Percentiles rank a stretch among this genome's conserved stretches.
Evolutionary conservation across 495 filamentous ascomycete species (phyloP).

Genomic region (Tuber microsphaerosporum): DNA sequence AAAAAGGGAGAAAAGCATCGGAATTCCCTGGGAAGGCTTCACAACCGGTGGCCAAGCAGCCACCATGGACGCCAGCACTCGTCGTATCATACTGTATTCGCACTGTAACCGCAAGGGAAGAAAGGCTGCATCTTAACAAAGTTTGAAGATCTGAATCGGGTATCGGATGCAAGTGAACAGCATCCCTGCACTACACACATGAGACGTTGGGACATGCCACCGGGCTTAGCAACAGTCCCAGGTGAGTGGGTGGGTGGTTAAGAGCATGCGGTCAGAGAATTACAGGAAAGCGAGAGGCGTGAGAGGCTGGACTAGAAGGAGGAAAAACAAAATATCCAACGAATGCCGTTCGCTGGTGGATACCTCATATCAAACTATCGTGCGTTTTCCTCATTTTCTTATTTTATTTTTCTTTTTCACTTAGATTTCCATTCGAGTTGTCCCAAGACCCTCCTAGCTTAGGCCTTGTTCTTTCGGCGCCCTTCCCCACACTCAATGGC

Average conservation of each 20-base stretch:
- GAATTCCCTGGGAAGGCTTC: background rate
- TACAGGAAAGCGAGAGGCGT: background rate
- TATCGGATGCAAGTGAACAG: background rate
- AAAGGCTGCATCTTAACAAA: background rate
- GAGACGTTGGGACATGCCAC: background rate
- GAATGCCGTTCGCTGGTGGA: background rate
- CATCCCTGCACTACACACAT: background rate
- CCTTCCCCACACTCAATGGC: background rate
- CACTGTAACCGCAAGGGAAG: background rate
- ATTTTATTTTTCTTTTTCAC: background rate
- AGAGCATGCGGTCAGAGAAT: background rate
- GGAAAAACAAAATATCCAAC: background rate
- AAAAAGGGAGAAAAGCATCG: background rate
- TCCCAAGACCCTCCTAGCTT: background rate
- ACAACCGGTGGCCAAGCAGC: background rate
- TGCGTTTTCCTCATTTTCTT: background rate
- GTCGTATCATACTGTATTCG: background rate
- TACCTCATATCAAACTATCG: background rate
- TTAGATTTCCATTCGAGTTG: background rate
- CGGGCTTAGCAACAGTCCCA: background rate
- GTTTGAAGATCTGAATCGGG: conserved; percentile 4
- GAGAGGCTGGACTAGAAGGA: background rate
- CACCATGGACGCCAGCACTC: background rate
- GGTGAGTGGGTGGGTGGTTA: background rate
- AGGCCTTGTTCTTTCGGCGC: background rate